phyloP scores from a whole-genome alignment of 306 rosid genomes.

The Calophaca sinica region DNA sequence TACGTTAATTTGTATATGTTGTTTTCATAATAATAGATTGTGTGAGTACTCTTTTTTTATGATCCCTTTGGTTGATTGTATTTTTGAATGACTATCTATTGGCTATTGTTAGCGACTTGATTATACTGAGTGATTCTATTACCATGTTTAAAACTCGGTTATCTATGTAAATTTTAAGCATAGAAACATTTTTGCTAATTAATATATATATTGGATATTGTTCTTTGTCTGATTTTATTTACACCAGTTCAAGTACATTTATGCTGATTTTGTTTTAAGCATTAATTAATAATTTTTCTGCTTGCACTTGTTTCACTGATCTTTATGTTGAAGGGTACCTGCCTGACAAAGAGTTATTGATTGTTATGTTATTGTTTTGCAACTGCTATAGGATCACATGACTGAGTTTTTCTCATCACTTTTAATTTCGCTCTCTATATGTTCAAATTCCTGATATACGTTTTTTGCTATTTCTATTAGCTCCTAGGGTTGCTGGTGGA shows the following conservation, averaged over 20 bases:
- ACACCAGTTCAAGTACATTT: neutral
- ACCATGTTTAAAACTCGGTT: neutral
- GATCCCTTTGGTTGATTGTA: no score
- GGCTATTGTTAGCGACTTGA: no score
- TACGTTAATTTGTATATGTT: neutral
- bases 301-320: neutral
- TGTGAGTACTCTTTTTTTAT: neutral
- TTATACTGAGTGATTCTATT: no score
- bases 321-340: neutral
- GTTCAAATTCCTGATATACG: no score
- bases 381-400: slow-evolving; percentile 12
- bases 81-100: no score
- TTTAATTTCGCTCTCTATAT: neutral
- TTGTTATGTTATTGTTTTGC: slow-evolving; percentile 17
- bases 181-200: neutral
- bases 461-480: no score
- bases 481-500: slow-evolving; percentile 55
- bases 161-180: neutral
- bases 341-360: neutral
- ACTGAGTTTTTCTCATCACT: neutral
- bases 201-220: neutral
- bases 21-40: neutral
- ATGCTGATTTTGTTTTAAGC: neutral
- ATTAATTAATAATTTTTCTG: neutral
- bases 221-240: neutral